These are phyloP conservation scores for Shiraia bambusicola DNA, from an alignment of 2,329 filamentous ascomycete genomes.

Conservation along the genomic window DNA sequence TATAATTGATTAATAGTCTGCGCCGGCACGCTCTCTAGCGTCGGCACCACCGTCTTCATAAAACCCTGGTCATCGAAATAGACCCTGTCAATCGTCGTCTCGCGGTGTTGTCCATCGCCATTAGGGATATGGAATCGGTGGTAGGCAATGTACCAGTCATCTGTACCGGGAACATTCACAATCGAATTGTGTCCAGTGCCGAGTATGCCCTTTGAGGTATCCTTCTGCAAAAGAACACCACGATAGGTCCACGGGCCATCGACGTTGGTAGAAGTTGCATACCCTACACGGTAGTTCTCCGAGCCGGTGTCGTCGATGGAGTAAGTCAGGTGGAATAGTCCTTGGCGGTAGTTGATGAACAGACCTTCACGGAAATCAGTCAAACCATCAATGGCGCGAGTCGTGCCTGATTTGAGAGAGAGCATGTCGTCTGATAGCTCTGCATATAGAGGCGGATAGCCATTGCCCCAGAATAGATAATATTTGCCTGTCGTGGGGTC, in stretches of 20 bases:
- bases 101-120: constrained; percentile 26
- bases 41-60: constrained; percentile 27
- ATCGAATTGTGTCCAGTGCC: constrained; percentile 29
- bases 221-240: constrained; percentile 28
- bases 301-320: constrained; percentile 33
- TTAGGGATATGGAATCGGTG: constrained; percentile 30
- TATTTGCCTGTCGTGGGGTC: constrained; percentile 29
- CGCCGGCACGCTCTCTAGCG: constrained; percentile 24
- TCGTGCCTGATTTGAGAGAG: constrained; percentile 17
- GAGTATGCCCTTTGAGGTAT: constrained; percentile 23
- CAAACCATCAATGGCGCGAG: constrained; percentile 17
- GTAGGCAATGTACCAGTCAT: constrained; percentile 36
- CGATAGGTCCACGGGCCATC: constrained; percentile 30
- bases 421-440: constrained; percentile 29
- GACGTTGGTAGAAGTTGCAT: constrained; percentile 23
- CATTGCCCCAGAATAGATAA: constrained; percentile 35
- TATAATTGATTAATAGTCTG: constrained; percentile 1
- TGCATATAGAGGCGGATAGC: constrained; percentile 17
- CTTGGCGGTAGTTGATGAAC: constrained; percentile 29
- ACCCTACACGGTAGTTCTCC: constrained; percentile 31
- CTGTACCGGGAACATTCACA: constrained; percentile 29
- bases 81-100: constrained; percentile 28
- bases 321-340: constrained; percentile 31
- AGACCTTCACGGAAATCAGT: constrained; percentile 28
- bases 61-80: constrained; percentile 28